Percentiles rank a stretch among this genome's conserved stretches.
Conservation (phyloP, 2,329 filamentous ascomycete genomes). For the Neopestalotiopsis sp. region DNA sequence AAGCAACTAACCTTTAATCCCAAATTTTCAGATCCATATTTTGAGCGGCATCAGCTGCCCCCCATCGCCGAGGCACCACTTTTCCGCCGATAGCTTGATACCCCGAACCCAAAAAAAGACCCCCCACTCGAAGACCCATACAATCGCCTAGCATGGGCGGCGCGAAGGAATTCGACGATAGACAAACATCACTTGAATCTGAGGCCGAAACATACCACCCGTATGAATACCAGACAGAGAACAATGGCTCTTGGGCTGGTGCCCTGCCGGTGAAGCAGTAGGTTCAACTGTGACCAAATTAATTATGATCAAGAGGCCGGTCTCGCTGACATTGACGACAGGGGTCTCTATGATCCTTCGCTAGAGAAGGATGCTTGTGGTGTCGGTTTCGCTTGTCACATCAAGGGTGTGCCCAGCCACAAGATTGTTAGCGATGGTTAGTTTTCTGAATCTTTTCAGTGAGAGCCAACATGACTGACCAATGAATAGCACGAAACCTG, state of each 20-base stretch:
- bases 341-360: conserved; percentile 92
- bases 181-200: conserved; percentile 66
- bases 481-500: conserved; percentile 75
- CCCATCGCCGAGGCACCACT: conserved; percentile 15
- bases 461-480: conserved; percentile 1
- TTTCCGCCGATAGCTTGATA: conserved; percentile 22
- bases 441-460: conserved; percentile 34
- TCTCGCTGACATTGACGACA: conserved; percentile 27
- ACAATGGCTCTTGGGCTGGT: conserved; percentile 88
- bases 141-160: conserved; percentile 72
- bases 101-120: conserved; percentile 16
- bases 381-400: conserved; percentile 98
- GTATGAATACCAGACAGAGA: conserved; percentile 88
- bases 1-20: conserved; percentile 4
- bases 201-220: conserved; percentile 65
- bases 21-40: conserved; percentile 1
- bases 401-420: conserved; percentile 96
- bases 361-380: conserved; percentile 99
- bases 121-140: conserved; percentile 23
- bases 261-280: conserved; percentile 94
- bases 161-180: conserved; percentile 70
- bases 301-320: conserved; percentile 22
- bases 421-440: conserved; percentile 98
- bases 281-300: conserved; percentile 29
- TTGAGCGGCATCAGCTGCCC: conserved; percentile 21